These are phyloP conservation scores for Prunus davidiana DNA, from an alignment of 306 rosid genomes.

Conservation along the genomic window DNA sequence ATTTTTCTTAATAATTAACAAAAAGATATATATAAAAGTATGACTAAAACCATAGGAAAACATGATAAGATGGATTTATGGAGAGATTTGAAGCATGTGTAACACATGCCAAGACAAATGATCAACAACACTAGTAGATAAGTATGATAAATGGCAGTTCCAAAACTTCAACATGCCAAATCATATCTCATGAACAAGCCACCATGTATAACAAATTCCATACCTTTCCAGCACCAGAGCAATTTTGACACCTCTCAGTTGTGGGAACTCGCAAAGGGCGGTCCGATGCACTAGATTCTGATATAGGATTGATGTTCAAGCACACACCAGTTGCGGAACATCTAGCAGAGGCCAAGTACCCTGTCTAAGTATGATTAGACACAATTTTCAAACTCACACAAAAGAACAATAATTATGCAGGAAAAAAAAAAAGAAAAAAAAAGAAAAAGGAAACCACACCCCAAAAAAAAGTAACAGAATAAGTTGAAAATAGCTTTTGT, in stretches of 20 bases:
- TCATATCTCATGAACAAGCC: neutral
- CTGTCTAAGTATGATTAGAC: constrained; percentile 34
- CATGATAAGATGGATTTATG: neutral
- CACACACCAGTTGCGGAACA: constrained; percentile 85
- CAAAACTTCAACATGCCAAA: neutral
- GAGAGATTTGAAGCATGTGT: neutral
- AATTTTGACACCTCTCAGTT: constrained; percentile 51
- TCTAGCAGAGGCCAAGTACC: constrained; percentile 92
- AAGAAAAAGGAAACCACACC: neutral
- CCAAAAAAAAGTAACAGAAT: neutral
- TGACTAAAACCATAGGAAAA: neutral
- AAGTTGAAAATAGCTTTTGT: neutral
- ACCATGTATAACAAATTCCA: neutral
- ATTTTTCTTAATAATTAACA: no score
- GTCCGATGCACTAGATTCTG: constrained; percentile 44
- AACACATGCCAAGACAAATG: neutral
- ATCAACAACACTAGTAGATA: neutral
- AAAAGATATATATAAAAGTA: no score
- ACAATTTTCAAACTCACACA: neutral
- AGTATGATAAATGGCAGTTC: neutral
- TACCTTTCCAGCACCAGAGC: constrained; percentile 98
- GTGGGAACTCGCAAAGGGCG: constrained; percentile 54
- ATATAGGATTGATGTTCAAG: constrained; percentile 57
- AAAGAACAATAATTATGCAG: neutral
- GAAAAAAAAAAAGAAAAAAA: neutral